These are phyloP conservation scores for Epichloe gansuensis DNA, from an alignment of 2,329 filamentous ascomycete species.

Conservation along the genomic window DNA sequence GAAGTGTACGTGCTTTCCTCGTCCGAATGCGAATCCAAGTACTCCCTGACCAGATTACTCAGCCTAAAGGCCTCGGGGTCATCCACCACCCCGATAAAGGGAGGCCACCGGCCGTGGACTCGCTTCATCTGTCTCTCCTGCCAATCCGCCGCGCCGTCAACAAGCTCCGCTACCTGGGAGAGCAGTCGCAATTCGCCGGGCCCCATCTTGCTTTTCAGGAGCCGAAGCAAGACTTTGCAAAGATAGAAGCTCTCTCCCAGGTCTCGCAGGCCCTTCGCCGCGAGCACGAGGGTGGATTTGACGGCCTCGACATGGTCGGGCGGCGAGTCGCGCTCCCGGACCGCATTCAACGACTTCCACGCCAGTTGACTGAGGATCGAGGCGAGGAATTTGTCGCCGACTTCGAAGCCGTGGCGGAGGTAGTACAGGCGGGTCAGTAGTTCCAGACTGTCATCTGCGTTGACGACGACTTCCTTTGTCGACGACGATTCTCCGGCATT, in stretches of 20 bases:
- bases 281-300: slow-evolving; percentile 21
- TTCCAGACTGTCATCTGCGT: slow-evolving; percentile 11
- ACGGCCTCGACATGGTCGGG: slow-evolving; percentile 12
- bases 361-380: slow-evolving; percentile 20
- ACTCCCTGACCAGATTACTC: no score
- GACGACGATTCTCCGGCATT: neutral
- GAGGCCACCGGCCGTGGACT: no score
- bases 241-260: no score
- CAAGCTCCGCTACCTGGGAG: no score
- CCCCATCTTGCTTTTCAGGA: no score
- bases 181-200: no score
- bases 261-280: slow-evolving; percentile 17
- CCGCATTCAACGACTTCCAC: slow-evolving; percentile 14
- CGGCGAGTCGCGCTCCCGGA: slow-evolving; percentile 8
- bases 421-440: slow-evolving; percentile 19
- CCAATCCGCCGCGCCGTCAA: no score
- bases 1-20: no score
- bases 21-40: no score
- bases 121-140: slow-evolving; percentile 12
- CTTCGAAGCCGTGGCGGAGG: slow-evolving; percentile 21
- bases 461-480: slow-evolving; percentile 11
- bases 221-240: no score
- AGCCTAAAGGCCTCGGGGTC: no score
- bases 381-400: slow-evolving; percentile 14
- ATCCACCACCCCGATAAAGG: no score